Conservation (phyloP, 176 grass and related monocot species). For the Zizania latifolia region DNA sequence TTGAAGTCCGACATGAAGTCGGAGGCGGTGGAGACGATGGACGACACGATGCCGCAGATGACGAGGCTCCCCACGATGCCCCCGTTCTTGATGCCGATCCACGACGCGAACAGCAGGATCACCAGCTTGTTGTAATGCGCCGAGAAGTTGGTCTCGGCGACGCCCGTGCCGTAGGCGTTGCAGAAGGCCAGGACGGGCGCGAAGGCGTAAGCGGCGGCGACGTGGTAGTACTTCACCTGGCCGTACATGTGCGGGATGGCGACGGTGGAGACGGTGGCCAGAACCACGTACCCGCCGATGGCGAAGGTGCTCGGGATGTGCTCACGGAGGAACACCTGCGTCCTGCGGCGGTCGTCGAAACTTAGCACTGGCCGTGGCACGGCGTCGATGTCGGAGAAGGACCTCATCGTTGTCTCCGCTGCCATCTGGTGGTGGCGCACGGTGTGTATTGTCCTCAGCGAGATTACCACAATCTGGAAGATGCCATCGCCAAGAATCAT, state of each 20-base stretch:
- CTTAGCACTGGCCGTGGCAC: background rate
- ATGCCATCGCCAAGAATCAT: conserved; percentile 69
- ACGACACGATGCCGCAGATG: conserved; percentile 42
- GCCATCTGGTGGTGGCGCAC: conserved; percentile 31
- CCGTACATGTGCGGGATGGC: conserved; percentile 40
- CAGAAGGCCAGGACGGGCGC: conserved; percentile 48
- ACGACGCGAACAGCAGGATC: conserved; percentile 35
- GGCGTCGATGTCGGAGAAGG: conserved; percentile 40
- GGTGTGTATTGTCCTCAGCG: conserved; percentile 40
- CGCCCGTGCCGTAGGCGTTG: conserved; percentile 49
- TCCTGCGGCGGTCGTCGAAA: conserved; percentile 43
- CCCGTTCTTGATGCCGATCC: conserved; percentile 24
- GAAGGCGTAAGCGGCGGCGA: conserved; percentile 30
- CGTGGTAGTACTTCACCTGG: conserved; percentile 35
- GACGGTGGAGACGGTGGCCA: conserved; percentile 25
- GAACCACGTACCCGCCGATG: conserved; percentile 30
- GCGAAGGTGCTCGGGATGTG: conserved; percentile 37
- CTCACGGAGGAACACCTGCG: conserved; percentile 43
- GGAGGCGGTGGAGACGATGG: conserved; percentile 30
- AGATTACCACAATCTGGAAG: conserved; percentile 57
- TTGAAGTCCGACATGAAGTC: conserved; percentile 47
- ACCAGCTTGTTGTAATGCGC: conserved; percentile 51
- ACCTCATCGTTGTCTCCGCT: conserved; percentile 24
- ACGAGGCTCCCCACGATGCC: conserved; percentile 41
- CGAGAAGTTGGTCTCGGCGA: conserved; percentile 52